Base-by-base conservation (phyloP, 305 asterid species). In the Solanum hybrid region DNA sequence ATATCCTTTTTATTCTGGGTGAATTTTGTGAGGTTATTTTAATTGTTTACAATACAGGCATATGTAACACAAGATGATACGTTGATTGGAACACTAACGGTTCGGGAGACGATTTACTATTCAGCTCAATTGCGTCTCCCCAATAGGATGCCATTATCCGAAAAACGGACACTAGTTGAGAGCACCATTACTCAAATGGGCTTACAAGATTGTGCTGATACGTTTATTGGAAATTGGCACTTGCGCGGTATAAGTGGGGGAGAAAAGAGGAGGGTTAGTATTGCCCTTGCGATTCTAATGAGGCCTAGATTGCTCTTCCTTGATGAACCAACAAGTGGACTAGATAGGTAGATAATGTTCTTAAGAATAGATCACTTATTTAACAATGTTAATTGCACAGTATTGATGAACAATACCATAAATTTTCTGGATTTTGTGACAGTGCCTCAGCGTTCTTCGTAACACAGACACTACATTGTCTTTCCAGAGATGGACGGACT, bases 381-480 rank as follows among this genome's bases (percentile, higher is more conserved):
- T 45, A 45, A 45, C 64, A 45, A 4, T 45, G 64, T 45, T 45
- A 45, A 45, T 2, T 45, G 64, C 64, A 45, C 64, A 45, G 22
- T 45, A 45, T 27, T 72, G 34, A 31, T 75, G 37, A 75, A 13
- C 13, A 31, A 19, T 4, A 31, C 35, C 40, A 2, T 45, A 45
- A 2, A 42, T 45, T 31, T 76, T 32, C 27, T 76, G 40, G 26
- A 34, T 42, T 82, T 82, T 45, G 89, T 95, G 2, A 77, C 82
- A 97, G 99, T 92, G 99, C 99, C 73, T 97, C 99, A 4, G 99
- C 99, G 0, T 97, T 97, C 96, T 97, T 97, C 29, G 99, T 97
- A 69, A 95, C 98, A 0, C 99, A 97, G 93, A 97, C 99, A 27
- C 84, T 97, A 35, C 95, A 98, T 0, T 95, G 93, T 72, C 90